phyloP scores from a whole-genome alignment of 176 grass and related monocot species.

The Triticum aestivum region DNA sequence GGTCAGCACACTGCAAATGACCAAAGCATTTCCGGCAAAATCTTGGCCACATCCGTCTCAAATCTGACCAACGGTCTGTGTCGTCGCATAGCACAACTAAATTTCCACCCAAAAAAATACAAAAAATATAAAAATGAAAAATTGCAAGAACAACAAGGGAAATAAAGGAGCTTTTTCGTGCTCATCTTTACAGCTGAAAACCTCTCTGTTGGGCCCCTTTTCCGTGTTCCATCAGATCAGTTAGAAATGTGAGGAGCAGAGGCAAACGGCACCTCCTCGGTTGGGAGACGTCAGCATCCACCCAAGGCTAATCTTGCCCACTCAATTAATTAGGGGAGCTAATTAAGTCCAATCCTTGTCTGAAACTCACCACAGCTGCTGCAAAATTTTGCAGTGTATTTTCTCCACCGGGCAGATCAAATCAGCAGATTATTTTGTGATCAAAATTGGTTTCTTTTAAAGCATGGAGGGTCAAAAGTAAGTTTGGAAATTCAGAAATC shows the following conservation, averaged over 20 bases:
- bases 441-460: not conserved
- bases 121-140: not conserved
- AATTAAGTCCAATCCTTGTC: not conserved
- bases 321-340: not conserved
- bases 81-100: too few species aligned
- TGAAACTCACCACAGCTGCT: constrained; percentile 2
- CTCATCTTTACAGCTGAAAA: constrained; percentile 37
- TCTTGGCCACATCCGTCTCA: not conserved
- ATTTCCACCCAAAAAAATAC: not conserved
- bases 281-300: constrained; percentile 37
- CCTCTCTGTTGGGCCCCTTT: not conserved
- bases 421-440: constrained; percentile 12
- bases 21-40: constrained; percentile 5
- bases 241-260: constrained; percentile 27
- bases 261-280: not conserved
- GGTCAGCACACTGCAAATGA: constrained; percentile 15
- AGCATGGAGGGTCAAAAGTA: too few species aligned
- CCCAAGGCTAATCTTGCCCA: constrained; percentile 18
- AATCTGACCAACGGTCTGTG: not conserved
- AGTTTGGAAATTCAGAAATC: constrained; percentile 21
- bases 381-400: not conserved
- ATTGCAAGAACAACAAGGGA: not conserved
- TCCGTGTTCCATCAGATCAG: constrained; percentile 2
- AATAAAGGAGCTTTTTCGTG: not conserved
- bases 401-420: constrained; percentile 30